A percentile compares a stretch with the other conserved stretches of the same genome.
phyloP scores from a whole-genome alignment of 345 rosid genomes.

The Abelmoschus esculentus region DNA sequence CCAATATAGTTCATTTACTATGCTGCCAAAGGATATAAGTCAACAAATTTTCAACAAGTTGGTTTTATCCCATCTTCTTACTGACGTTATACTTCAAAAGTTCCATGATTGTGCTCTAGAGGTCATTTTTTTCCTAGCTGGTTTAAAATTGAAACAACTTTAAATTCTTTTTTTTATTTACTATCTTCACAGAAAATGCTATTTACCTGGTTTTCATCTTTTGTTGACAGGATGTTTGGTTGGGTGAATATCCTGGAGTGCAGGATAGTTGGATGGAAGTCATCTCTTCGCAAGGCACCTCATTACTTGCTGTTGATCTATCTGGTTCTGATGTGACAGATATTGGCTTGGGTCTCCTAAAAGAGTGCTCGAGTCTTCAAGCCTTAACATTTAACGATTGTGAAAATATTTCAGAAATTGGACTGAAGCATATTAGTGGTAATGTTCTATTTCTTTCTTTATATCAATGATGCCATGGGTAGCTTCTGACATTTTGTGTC shows the following conservation, averaged over 20 bases:
- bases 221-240: constrained; percentile 36
- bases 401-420: constrained; percentile 33
- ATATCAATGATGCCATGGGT: neutral
- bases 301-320: constrained; percentile 54
- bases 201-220: neutral
- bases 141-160: neutral
- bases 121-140: constrained; percentile 21
- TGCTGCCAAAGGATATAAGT: constrained; percentile 27
- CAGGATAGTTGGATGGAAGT: constrained; percentile 45
- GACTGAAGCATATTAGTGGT: constrained; percentile 37
- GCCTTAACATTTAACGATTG: constrained; percentile 31
- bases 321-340: constrained; percentile 49
- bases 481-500: neutral
- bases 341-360: constrained; percentile 29
- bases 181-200: neutral
- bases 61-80: constrained; percentile 13
- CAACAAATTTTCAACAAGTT: constrained; percentile 25
- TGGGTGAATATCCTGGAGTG: constrained; percentile 50
- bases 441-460: neutral
- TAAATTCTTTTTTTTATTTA: neutral
- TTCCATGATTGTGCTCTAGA: constrained; percentile 57
- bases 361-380: constrained; percentile 35
- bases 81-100: constrained; percentile 31
- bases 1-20: constrained; percentile 16
- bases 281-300: constrained; percentile 47